A percentile compares a stretch with the other conserved stretches of the same genome.
Evolutionary conservation across 768 basidiomycete species (phyloP).

Genomic region (Amanita subjunquillea): DNA sequence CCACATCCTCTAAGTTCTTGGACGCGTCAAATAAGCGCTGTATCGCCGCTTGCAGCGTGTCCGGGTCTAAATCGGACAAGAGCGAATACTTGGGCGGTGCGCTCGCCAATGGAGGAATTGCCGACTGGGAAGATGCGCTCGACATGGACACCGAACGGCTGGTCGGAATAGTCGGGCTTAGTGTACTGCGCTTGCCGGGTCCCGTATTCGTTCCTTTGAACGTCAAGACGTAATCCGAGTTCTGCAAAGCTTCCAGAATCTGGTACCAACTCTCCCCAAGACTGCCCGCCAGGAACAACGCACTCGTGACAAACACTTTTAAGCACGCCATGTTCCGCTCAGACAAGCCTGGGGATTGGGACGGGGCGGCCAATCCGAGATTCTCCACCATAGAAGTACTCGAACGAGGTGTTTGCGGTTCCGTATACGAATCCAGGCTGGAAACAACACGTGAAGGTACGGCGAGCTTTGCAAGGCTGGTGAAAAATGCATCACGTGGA

Average conservation of each 20-base stretch:
- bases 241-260: constrained; percentile 85
- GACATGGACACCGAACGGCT: constrained; percentile 30
- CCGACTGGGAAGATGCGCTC: constrained; percentile 5
- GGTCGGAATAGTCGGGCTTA: constrained; percentile 22
- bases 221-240: constrained; percentile 85
- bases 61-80: constrained; percentile 63
- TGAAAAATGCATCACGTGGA: constrained; percentile 89
- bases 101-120: background rate
- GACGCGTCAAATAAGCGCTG: constrained; percentile 83
- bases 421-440: constrained; percentile 51
- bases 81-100: constrained; percentile 41
- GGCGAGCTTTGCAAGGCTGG: constrained; percentile 80
- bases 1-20: constrained; percentile 70
- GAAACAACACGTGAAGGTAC: constrained; percentile 89
- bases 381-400: constrained; percentile 54
- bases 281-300: constrained; percentile 74
- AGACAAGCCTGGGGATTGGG: constrained; percentile 65
- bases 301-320: constrained; percentile 68
- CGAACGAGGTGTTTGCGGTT: constrained; percentile 50
- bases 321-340: constrained; percentile 88
- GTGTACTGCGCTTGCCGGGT: constrained; percentile 19
- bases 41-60: constrained; percentile 63
- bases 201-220: constrained; percentile 35
- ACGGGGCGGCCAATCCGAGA: constrained; percentile 44
- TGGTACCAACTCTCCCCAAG: constrained; percentile 90